Percentiles rank a stretch among this genome's conserved stretches.
These are phyloP conservation scores for Periconia sp. DNA, from an alignment of 2,329 filamentous ascomycete species.

Conservation along the genomic window DNA sequence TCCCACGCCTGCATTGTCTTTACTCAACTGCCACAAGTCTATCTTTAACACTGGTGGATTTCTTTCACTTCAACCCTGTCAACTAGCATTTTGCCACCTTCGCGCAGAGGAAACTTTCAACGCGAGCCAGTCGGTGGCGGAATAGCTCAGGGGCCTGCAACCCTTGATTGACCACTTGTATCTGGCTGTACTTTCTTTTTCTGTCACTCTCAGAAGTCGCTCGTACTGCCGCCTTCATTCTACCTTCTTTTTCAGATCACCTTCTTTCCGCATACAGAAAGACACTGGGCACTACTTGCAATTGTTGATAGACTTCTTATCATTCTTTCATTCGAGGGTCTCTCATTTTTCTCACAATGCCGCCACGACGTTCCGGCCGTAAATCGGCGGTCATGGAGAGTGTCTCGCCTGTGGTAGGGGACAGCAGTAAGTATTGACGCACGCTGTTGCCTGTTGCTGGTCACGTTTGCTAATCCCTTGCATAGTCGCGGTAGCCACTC, in stretches of 20 bases:
- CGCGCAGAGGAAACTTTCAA: neutral
- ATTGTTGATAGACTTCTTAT: too few relatives aligned
- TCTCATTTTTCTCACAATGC: slow-evolving; percentile 14
- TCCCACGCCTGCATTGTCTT: neutral
- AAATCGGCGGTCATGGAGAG: slow-evolving; percentile 15
- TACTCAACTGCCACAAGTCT: neutral
- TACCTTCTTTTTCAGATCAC: too few relatives aligned
- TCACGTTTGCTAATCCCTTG: slow-evolving; percentile 4
- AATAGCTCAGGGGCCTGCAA: neutral
- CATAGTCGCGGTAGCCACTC: slow-evolving; percentile 1
- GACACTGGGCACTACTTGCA: too few relatives aligned
- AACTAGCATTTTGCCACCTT: neutral
- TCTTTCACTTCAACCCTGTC: neutral
- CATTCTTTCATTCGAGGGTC: too few relatives aligned
- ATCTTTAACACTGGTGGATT: neutral
- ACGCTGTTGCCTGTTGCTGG: neutral
- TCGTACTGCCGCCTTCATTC: neutral
- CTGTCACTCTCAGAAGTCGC: neutral
- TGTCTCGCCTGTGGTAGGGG: neutral
- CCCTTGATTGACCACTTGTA: neutral
- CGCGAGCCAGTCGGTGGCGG: neutral
- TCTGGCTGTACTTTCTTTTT: neutral
- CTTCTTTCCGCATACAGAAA: too few relatives aligned
- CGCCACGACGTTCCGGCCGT: slow-evolving; percentile 27
- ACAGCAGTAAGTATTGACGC: neutral